Evolutionary conservation across 305 asterid species (phyloP).

Genomic region (Withania somnifera): DNA sequence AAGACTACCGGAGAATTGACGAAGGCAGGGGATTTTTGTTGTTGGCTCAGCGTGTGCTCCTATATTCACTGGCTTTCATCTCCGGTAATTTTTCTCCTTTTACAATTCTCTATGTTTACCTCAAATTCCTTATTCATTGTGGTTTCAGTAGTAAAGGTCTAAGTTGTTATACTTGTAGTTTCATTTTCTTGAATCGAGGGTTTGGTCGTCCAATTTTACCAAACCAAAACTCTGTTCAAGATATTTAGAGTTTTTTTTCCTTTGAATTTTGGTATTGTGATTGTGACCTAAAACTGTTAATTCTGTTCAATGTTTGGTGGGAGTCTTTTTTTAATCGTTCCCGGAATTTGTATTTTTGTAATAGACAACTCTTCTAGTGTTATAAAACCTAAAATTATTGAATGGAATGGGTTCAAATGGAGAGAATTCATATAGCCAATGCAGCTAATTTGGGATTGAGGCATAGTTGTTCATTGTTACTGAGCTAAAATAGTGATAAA

Average conservation of each 20-base stretch:
- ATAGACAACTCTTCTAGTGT: not conserved
- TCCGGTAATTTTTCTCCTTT: too few species aligned
- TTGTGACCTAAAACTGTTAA: not conserved
- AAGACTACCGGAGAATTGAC: too few species aligned
- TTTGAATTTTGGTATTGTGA: not conserved
- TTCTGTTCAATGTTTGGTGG: not conserved
- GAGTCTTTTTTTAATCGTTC: too few species aligned
- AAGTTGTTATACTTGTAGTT: too few species aligned
- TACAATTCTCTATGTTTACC: too few species aligned
- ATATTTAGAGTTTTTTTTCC: not conserved
- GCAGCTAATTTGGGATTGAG: not conserved
- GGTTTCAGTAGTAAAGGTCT: too few species aligned
- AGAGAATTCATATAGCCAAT: too few species aligned
- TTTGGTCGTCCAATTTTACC: not conserved
- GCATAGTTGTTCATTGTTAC: not conserved
- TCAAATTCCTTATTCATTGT: too few species aligned
- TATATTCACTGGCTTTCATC: too few species aligned
- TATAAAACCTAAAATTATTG: not conserved
- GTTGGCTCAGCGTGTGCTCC: too few species aligned
- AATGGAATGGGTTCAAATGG: too few species aligned
- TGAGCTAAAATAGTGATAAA: not conserved
- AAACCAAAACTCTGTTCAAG: not conserved
- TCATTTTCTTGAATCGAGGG: not conserved
- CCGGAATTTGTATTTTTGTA: not conserved
- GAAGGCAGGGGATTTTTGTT: too few species aligned